A percentile compares a stretch with the other conserved stretches of the same genome.
These are phyloP conservation scores for Trichosporon faecale DNA, from an alignment of 1,284 basidiomycete genomes.

Conservation along the genomic window DNA sequence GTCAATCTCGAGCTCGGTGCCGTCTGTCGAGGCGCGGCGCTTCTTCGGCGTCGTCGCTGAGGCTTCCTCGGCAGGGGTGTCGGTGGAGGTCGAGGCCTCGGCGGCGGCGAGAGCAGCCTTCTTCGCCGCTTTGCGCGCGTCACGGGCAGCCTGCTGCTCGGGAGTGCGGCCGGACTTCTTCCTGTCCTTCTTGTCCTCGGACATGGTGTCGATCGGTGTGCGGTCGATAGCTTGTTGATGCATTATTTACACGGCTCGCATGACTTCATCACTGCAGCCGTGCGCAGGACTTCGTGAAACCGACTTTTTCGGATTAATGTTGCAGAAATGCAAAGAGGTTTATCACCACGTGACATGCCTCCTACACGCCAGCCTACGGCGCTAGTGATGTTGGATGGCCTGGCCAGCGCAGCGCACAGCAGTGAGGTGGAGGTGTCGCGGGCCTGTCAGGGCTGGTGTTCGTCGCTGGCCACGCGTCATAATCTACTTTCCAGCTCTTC, in stretches of 20 bases:
- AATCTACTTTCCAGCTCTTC: constrained; percentile 6
- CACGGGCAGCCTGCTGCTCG: constrained; percentile 45
- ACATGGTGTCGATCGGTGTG: constrained; percentile 13
- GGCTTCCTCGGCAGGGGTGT: constrained; percentile 13
- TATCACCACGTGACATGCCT: neutral
- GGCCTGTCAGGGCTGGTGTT: neutral
- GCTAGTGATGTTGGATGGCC: no score
- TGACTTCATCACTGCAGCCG: neutral
- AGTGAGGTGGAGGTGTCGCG: neutral
- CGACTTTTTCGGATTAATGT: constrained; percentile 25
- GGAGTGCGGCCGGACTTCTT: constrained; percentile 41
- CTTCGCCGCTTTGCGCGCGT: constrained; percentile 42
- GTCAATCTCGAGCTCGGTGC: constrained; percentile 49
- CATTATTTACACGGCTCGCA: neutral
- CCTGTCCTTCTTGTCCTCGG: constrained; percentile 57
- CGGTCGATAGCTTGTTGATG: neutral
- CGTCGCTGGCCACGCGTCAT: constrained; percentile 14
- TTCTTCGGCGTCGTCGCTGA: constrained; percentile 27
- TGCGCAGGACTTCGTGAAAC: constrained; percentile 16
- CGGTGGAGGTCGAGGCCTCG: constrained; percentile 11
- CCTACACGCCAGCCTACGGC: neutral
- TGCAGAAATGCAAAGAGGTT: neutral
- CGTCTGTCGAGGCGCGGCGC: constrained; percentile 24
- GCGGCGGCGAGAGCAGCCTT: constrained; percentile 22
- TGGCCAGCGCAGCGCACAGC: neutral